Percentiles rank a stretch among this genome's conserved stretches.
Conservation (phyloP, 1,139 yeast genomes). For the Saccharomyces hybrid region DNA sequence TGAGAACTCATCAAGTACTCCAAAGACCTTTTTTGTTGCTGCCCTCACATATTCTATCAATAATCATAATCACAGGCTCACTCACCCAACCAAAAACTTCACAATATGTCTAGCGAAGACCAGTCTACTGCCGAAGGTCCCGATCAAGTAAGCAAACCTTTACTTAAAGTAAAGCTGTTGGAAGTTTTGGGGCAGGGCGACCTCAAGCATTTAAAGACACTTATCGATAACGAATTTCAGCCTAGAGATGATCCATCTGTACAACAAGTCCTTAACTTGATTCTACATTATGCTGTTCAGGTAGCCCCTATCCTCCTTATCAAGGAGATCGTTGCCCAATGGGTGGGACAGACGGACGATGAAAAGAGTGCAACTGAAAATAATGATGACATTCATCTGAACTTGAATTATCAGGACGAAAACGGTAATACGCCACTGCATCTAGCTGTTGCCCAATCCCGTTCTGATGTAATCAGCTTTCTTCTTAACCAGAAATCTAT, state of each 20-base stretch:
- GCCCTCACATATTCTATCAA: neutral
- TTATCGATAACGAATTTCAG: conserved; percentile 22
- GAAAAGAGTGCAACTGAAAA: conserved; percentile 8
- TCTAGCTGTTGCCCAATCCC: conserved; percentile 67
- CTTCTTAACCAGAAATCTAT: conserved; percentile 37
- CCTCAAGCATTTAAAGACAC: conserved; percentile 31
- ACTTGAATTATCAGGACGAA: conserved; percentile 66
- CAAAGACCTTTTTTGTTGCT: neutral
- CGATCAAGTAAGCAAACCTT: conserved; percentile 35
- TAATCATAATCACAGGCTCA: neutral
- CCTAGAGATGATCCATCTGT: conserved; percentile 35
- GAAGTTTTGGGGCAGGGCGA: conserved; percentile 61
- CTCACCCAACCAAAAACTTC: neutral
- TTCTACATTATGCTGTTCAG: conserved; percentile 84
- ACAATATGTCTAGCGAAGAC: neutral
- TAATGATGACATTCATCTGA: conserved; percentile 32
- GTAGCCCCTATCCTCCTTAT: conserved; percentile 62
- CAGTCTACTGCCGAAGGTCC: neutral
- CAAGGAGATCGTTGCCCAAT: conserved; percentile 29
- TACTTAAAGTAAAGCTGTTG: conserved; percentile 56
- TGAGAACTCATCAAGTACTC: neutral
- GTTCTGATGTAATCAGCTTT: conserved; percentile 67
- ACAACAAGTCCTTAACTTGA: conserved; percentile 31
- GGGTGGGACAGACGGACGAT: conserved; percentile 8
- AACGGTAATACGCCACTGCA: conserved; percentile 92